These are phyloP conservation scores for Microstegium vimineum DNA, from an alignment of 176 grass and related monocot genomes.

Conservation along the genomic window DNA sequence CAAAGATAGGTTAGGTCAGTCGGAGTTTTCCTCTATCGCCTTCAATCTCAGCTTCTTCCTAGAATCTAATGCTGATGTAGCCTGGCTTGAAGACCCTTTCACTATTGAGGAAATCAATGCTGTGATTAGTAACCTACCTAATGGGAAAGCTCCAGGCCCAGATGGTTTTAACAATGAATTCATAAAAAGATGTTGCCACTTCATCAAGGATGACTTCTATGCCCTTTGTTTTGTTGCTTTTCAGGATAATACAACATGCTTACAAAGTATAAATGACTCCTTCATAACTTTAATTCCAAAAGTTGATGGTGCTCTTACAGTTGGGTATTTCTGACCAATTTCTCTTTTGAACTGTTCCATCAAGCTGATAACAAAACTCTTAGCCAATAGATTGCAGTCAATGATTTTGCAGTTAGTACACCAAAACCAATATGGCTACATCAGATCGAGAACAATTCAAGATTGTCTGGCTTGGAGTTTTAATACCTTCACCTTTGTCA, in stretches of 20 bases:
- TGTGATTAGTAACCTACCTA: fast-evolving
- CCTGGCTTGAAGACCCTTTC: not conserved
- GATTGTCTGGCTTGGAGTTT: not conserved
- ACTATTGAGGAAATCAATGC: not conserved
- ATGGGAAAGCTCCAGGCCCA: not conserved
- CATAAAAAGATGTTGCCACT: not conserved
- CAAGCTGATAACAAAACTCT: not conserved
- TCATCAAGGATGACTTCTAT: not conserved
- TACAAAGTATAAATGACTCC: not conserved
- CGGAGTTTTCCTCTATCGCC: no score
- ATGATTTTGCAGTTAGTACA: fast-evolving
- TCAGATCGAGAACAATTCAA: not conserved
- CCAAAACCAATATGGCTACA: not conserved
- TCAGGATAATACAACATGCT: fast-evolving
- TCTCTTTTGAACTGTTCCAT: fast-evolving
- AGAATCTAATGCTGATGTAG: no score
- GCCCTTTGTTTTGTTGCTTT: not conserved
- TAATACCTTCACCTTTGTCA: fast-evolving
- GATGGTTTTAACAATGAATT: not conserved
- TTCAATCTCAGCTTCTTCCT: no score
- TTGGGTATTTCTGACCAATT: not conserved
- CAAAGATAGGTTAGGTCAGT: no score
- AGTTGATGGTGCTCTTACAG: fast-evolving
- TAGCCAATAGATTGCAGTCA: not conserved
- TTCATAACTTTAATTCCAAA: not conserved